phyloP scores from a whole-genome alignment of 441 rosid species.

The Bruguiera hainesii region DNA sequence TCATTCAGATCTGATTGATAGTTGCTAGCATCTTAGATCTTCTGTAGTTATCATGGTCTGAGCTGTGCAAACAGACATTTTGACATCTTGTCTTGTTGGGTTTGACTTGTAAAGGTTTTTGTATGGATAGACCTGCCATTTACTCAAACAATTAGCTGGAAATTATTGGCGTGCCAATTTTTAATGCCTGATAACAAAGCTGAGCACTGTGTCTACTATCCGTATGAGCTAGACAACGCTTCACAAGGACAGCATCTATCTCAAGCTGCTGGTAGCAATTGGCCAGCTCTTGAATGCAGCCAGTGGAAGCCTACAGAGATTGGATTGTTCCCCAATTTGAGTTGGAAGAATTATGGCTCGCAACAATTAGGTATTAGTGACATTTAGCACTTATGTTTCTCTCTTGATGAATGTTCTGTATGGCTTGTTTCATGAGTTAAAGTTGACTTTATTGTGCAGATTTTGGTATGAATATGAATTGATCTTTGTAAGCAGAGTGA shows the following conservation, averaged over 20 bases:
- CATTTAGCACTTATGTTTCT: background rate
- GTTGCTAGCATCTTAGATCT: background rate
- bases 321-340: slow-evolving; percentile 43
- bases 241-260: slow-evolving; percentile 57
- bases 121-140: background rate
- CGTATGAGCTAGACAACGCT: slow-evolving; percentile 61
- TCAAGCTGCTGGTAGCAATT: slow-evolving; percentile 52
- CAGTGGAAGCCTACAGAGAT: slow-evolving; percentile 53
- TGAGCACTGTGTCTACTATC: slow-evolving; percentile 76
- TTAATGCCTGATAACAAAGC: slow-evolving; percentile 85
- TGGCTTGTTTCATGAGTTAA: too few species aligned
- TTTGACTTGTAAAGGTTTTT: background rate
- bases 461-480: too few species aligned
- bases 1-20: too few species aligned
- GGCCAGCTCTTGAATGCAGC: slow-evolving; percentile 51
- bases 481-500: too few species aligned
- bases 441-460: too few species aligned
- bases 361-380: slow-evolving; percentile 60
- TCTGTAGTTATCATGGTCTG: background rate
- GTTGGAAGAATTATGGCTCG: slow-evolving; percentile 44
- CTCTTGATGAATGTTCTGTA: background rate
- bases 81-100: background rate
- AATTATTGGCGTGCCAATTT: background rate
- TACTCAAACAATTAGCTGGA: background rate
- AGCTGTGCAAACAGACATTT: background rate